phyloP scores from a whole-genome alignment of 2,329 filamentous ascomycete genomes.

The Leptodontidium sp. region DNA sequence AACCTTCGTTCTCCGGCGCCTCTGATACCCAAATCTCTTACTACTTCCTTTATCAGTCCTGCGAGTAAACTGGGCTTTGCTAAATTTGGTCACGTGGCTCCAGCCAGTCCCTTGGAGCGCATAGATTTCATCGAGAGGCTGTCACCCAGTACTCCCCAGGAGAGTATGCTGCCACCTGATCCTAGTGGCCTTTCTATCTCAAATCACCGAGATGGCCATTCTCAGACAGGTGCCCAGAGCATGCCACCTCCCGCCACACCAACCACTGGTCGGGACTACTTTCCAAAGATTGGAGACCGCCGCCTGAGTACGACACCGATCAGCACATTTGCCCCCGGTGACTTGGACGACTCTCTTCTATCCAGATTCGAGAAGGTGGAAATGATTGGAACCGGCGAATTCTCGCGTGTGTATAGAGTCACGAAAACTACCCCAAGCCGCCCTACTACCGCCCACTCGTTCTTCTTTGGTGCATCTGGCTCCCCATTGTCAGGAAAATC shows the following conservation, averaged over 20 bases:
- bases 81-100: conserved; percentile 59
- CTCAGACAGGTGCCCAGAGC: conserved; percentile 45
- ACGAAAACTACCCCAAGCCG: conserved; percentile 52
- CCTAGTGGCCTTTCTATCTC: conserved; percentile 86
- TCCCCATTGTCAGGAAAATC: conserved; percentile 58
- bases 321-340: conserved; percentile 72
- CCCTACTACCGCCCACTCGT: conserved; percentile 53
- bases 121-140: conserved; percentile 57
- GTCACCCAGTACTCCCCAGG: conserved; percentile 81
- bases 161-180: conserved; percentile 77
- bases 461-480: conserved; percentile 49
- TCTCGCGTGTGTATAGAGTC: conserved; percentile 90
- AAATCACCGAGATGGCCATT: conserved; percentile 54
- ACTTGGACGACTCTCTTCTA: conserved; percentile 78
- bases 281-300: conserved; percentile 63
- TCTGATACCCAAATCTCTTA: conserved; percentile 41
- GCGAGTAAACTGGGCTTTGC: conserved; percentile 55
- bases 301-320: conserved; percentile 73
- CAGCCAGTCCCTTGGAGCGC: conserved; percentile 69
- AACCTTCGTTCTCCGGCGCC: conserved; percentile 43
- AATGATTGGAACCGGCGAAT: conserved; percentile 85
- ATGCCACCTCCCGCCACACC: conserved; percentile 81
- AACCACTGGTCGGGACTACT: conserved; percentile 66
- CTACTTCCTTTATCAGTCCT: conserved; percentile 44
- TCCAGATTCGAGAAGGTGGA: conserved; percentile 84